Evolutionary conservation across 352 stramenopile species (phyloP), one percentile per base, ranked within the genome.

Genomic region (Hyaloperonospora brassicae): DNA sequence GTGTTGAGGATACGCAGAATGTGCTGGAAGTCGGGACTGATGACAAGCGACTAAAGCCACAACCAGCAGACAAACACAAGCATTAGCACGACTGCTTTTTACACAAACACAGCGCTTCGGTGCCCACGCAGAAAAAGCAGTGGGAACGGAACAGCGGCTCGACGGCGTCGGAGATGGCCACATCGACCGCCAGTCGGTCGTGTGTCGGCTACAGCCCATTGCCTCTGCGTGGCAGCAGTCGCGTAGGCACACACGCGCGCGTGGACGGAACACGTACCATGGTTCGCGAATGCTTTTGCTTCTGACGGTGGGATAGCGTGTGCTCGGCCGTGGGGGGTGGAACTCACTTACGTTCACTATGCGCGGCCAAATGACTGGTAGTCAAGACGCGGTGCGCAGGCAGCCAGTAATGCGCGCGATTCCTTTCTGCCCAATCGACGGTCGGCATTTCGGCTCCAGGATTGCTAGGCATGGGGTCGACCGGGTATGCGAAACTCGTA

Each of bases 1-100:
- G 97, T 99, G 86, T 99, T 99, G 68, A 99, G 95, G 81, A 99
- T 98, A 98, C 97, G 97, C 68, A 99, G 90, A 87, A 99, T 99
- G 89, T 99, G 96, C 80, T 99, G 96, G 83, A 99, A 99, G 76
- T 99, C 97, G 71, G 84, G 88, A 69, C 89, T 87, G 72, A 93
- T 90, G 68, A 93, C 82, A 79, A 93, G 82, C 75, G 82, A 93
- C 82, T 93, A 59, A 36, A 46, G 43, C 1, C 34, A 50, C 30
- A 17, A 17, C 17, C 17, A 63, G 36, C 34, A 45, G 27, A 4
- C 4, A 34, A 34, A 34, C 4, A 34, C 8, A 34, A 4, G 8
- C 8, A 52, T 2, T 55, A 59, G 34, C 50, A 45, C 56, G 55
- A 66, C 11, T 21, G 10, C 36, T 42, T 42, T 39, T 21, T 21